Evolutionary conservation across 2,329 filamentous ascomycete genomes (phyloP).

Genomic region (Seiridium cupressi): DNA sequence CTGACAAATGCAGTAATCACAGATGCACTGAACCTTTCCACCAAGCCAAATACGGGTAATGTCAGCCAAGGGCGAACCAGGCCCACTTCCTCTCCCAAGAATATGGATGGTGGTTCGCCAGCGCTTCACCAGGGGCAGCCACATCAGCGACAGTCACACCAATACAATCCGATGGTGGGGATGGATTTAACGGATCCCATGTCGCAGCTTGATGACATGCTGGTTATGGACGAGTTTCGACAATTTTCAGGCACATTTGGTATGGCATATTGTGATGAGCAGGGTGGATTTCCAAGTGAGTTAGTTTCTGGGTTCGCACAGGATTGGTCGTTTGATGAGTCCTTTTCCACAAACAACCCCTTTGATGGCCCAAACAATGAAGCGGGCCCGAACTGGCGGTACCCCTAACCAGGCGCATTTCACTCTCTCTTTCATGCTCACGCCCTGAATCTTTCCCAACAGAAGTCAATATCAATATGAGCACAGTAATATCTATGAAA

Average conservation of each 20-base stretch:
- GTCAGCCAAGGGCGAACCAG: not conserved
- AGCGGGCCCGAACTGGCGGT: not conserved
- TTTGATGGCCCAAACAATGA: not conserved
- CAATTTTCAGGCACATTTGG: not conserved
- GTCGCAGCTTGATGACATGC: not conserved
- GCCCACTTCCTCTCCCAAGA: not conserved
- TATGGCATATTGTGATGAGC: not conserved
- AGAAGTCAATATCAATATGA: too few relatives aligned
- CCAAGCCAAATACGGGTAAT: not conserved
- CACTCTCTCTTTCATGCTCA: not conserved
- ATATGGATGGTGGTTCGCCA: not conserved
- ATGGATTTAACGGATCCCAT: not conserved
- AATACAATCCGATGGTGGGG: not conserved
- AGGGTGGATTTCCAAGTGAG: not conserved
- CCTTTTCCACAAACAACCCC: not conserved
- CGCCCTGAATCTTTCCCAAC: not conserved
- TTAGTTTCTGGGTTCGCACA: not conserved
- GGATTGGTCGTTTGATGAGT: conserved; percentile 1
- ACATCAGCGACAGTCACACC: not conserved
- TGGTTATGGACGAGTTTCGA: not conserved
- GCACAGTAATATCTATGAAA: too few relatives aligned
- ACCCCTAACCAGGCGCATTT: not conserved
- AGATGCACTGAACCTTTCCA: not conserved
- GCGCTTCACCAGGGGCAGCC: not conserved
- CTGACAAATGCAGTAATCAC: not conserved